phyloP scores from a whole-genome alignment of 2,329 filamentous ascomycete genomes.

The Parasarocladium wereldwijsianum region DNA sequence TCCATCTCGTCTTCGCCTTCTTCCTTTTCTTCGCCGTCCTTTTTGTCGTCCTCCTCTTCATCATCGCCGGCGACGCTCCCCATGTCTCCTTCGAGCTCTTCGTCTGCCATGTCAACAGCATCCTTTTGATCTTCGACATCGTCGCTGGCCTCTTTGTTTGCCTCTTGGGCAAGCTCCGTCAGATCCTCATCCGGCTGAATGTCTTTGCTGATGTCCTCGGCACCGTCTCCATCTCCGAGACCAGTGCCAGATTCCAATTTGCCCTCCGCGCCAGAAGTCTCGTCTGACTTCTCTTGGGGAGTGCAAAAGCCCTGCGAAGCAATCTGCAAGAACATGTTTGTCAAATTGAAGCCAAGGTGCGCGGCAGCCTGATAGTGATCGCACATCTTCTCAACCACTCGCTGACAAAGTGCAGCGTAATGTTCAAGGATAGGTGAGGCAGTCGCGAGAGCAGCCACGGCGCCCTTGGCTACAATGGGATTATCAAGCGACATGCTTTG shows the following conservation, averaged over 20 bases:
- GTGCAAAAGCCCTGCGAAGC: slow-evolving; percentile 82
- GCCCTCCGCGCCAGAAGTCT: slow-evolving; percentile 53
- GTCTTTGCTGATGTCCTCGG: slow-evolving; percentile 96
- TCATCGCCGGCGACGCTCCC: slow-evolving; percentile 49
- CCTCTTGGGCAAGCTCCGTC: slow-evolving; percentile 77
- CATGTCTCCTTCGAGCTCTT: slow-evolving; percentile 79
- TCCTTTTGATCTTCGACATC: slow-evolving; percentile 71
- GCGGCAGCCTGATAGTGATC: slow-evolving; percentile 55
- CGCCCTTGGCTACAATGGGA: slow-evolving; percentile 15
- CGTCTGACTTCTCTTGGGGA: slow-evolving; percentile 65
- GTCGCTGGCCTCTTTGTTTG: slow-evolving; percentile 46
- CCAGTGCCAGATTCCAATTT: slow-evolving; percentile 86
- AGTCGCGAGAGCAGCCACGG: slow-evolving; percentile 16
- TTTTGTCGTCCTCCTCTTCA: slow-evolving; percentile 43
- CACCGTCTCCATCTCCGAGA: slow-evolving; percentile 86
- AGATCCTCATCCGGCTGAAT: slow-evolving; percentile 88
- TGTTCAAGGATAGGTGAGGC: slow-evolving; percentile 57
- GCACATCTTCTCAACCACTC: slow-evolving; percentile 42
- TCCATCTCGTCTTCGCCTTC: slow-evolving; percentile 65
- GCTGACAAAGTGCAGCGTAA: slow-evolving; percentile 48
- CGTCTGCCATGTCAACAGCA: slow-evolving; percentile 81
- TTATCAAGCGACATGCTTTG: slow-evolving; percentile 14
- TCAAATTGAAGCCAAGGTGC: slow-evolving; percentile 61
- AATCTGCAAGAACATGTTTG: slow-evolving; percentile 64
- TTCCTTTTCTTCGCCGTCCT: slow-evolving; percentile 47